Conservation (phyloP, 306 rosid species). For the Begonia masoniana region DNA sequence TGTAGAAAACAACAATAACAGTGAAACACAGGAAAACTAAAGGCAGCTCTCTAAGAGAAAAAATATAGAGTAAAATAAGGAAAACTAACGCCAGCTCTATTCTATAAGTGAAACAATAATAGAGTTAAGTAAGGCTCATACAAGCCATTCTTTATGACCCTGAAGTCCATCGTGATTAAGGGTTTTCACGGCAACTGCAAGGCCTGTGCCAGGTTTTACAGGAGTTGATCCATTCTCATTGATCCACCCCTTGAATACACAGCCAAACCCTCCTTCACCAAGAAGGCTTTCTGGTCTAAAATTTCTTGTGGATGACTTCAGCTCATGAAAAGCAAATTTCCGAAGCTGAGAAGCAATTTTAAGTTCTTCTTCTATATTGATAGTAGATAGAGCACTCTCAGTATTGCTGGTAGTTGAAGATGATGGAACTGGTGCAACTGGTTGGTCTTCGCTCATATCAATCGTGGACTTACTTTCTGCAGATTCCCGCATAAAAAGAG, state of each 20-base stretch:
- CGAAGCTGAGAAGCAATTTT: slow-evolving; percentile 83
- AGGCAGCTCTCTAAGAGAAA: not conserved
- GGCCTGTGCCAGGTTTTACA: slow-evolving; percentile 97
- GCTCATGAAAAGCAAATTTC: slow-evolving; percentile 75
- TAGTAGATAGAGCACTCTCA: slow-evolving; percentile 78
- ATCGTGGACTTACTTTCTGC: slow-evolving; percentile 71
- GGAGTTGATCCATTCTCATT: slow-evolving; percentile 98
- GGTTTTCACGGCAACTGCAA: slow-evolving; percentile 93
- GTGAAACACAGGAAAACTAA: slow-evolving; percentile 4
- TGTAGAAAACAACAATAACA: slow-evolving; percentile 8
- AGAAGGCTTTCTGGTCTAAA: slow-evolving; percentile 98
- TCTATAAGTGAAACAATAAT: not conserved
- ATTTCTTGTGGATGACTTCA: slow-evolving; percentile 88
- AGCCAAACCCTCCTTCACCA: slow-evolving; percentile 99
- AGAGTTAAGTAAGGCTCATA: slow-evolving; percentile 25
- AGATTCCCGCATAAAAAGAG: slow-evolving; percentile 4
- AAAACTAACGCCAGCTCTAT: not conserved
- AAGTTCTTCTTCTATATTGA: slow-evolving; percentile 86
- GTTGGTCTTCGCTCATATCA: slow-evolving; percentile 76
- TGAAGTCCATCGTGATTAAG: slow-evolving; percentile 97
- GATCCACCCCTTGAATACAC: slow-evolving; percentile 99
- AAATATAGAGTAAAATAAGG: not conserved
- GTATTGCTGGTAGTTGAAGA: slow-evolving; percentile 78
- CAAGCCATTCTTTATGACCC: slow-evolving; percentile 99
- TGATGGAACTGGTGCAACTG: slow-evolving; percentile 44